These are phyloP conservation scores for Calonectria pauciramosa DNA, from an alignment of 2,329 filamentous ascomycete species.

Conservation along the genomic window DNA sequence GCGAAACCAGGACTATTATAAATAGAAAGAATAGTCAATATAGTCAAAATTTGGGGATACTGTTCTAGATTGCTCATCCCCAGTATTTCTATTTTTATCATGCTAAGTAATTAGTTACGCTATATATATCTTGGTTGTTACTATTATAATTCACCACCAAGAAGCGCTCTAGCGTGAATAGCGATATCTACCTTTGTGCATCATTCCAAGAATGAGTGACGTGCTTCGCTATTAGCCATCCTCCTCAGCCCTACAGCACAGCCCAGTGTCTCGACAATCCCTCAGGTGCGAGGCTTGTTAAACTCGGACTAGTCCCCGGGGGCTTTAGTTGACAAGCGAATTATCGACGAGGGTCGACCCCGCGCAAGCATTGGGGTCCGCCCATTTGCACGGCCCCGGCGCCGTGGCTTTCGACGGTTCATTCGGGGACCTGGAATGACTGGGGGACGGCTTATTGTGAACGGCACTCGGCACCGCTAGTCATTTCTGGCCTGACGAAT, in stretches of 20 bases:
- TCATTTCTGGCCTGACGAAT: not conserved
- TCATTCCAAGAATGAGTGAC: not conserved
- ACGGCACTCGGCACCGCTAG: slow-evolving; percentile 26
- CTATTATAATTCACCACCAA: not conserved
- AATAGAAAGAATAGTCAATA: not conserved
- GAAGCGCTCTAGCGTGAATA: not conserved
- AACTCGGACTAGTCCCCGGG: not conserved
- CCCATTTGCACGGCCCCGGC: not conserved
- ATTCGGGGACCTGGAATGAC: not conserved
- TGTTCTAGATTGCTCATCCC: no score
- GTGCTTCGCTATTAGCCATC: not conserved
- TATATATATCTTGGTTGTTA: not conserved
- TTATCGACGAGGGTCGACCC: not conserved
- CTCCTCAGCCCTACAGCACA: not conserved
- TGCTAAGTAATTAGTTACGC: not conserved
- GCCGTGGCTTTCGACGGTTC: not conserved
- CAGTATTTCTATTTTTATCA: not conserved
- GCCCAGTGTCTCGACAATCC: not conserved
- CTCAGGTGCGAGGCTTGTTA: not conserved
- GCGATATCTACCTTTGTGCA: not conserved
- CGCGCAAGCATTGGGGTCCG: slow-evolving; percentile 1
- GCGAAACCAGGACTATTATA: not conserved
- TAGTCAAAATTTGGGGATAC: not conserved
- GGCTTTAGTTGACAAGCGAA: not conserved
- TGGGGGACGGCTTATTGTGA: not conserved